phyloP scores from a whole-genome alignment of 257 asterid species.

The Mentha longifolia region DNA sequence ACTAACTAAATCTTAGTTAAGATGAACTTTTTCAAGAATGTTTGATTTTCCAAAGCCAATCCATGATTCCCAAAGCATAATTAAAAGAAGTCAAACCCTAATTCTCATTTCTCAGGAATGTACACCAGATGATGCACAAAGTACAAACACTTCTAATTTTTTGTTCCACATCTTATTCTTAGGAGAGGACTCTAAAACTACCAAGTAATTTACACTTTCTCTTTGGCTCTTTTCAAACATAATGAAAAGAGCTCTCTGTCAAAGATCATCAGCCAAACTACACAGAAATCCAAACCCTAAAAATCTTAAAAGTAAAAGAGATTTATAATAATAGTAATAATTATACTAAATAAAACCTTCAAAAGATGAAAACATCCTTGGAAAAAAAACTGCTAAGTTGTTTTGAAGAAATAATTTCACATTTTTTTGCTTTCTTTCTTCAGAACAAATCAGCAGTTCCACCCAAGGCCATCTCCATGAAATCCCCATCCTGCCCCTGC shows the following conservation, averaged over 20 bases:
- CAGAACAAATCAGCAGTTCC: conserved; percentile 85
- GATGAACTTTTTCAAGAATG: not conserved
- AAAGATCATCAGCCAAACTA: not conserved
- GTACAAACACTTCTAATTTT: conserved; percentile 8
- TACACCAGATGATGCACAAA: conserved; percentile 29
- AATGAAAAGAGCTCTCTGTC: not conserved
- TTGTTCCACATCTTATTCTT: not conserved
- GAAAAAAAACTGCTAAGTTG: conserved; percentile 47
- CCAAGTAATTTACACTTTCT: conserved; percentile 35
- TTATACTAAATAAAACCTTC: not conserved
- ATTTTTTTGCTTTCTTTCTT: conserved; percentile 28
- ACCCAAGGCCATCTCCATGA: conserved; percentile 59
- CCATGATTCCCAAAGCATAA: conserved; percentile 28
- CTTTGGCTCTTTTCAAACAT: not conserved
- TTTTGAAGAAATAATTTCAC: conserved; percentile 40
- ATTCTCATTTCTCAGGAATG: conserved; percentile 38
- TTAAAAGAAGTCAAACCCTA: conserved; percentile 30
- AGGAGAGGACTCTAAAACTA: conserved; percentile 10
- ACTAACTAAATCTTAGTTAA: not conserved
- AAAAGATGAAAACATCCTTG: not conserved
- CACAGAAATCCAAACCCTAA: conserved; percentile 25
- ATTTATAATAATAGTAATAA: not conserved
- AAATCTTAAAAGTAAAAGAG: not conserved
- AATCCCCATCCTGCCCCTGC: conserved; percentile 63
- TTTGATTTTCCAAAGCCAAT: conserved; percentile 26